Percentiles rank a stretch among this genome's conserved stretches.
phyloP scores from a whole-genome alignment of 768 basidiomycete genomes.

The Galerina marginata region DNA sequence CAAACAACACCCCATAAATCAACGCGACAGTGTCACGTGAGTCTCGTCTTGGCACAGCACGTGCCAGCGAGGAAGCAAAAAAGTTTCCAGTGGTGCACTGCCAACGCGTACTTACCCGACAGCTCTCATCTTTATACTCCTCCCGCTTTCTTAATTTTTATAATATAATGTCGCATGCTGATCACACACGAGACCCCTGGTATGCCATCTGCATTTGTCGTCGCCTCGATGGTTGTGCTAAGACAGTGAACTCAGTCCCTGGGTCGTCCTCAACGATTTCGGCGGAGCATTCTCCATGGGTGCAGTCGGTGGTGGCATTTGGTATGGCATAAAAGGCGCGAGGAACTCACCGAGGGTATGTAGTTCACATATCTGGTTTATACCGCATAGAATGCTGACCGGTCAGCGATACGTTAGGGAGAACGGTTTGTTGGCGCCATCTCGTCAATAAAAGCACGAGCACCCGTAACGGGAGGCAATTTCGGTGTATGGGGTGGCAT shows the following conservation, averaged over 20 bases:
- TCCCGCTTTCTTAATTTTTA: conserved; percentile 10
- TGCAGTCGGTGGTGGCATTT: conserved; percentile 95
- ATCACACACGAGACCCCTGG: conserved; percentile 37
- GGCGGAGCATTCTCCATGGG: conserved; percentile 99
- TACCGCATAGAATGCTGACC: conserved; percentile 2
- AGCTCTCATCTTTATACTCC: conserved; percentile 9
- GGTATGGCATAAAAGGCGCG: conserved; percentile 98
- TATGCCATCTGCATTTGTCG: not conserved
- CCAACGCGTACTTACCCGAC: conserved; percentile 9
- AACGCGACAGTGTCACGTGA: conserved; percentile 40
- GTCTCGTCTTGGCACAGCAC: conserved; percentile 20
- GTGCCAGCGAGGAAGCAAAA: conserved; percentile 34
- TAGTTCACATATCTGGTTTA: conserved; percentile 11
- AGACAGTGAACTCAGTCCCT: conserved; percentile 65
- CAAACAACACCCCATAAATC: conserved; percentile 27
- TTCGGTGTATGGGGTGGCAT: conserved; percentile 97
- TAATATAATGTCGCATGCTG: conserved; percentile 28
- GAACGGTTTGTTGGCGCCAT: conserved; percentile 94
- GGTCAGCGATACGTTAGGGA: conserved; percentile 56
- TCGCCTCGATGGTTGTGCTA: conserved; percentile 1
- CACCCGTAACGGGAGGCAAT: conserved; percentile 97
- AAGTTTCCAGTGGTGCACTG: conserved; percentile 27
- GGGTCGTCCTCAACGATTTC: conserved; percentile 98
- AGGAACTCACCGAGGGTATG: conserved; percentile 93
- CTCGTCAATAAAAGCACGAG: conserved; percentile 96